phyloP scores from a whole-genome alignment of 2,329 filamentous ascomycete species.

The Pyricularia sp. region DNA sequence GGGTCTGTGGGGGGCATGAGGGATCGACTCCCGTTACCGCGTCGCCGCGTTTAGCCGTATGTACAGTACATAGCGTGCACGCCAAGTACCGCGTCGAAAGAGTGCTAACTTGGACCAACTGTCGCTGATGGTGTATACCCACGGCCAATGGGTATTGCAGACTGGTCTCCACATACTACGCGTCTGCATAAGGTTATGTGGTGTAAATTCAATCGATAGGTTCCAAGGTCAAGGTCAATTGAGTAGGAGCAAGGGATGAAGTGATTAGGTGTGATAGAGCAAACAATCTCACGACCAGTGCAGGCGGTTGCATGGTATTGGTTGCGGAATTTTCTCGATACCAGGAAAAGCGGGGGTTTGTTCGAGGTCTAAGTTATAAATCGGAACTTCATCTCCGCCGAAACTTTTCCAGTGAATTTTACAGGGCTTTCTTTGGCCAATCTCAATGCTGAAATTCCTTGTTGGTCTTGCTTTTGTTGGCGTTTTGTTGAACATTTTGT shows the following conservation, averaged over 20 bases:
- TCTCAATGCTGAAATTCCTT: background rate
- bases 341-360: background rate
- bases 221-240: background rate
- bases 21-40: background rate
- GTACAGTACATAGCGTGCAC: background rate
- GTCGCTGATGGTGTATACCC: background rate
- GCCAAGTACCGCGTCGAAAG: background rate
- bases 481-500: background rate
- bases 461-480: background rate
- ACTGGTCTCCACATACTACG: background rate
- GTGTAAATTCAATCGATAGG: background rate
- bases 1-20: background rate
- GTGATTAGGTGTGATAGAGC: background rate
- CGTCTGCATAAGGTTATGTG: background rate
- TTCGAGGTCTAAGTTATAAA: background rate
- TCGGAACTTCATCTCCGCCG: background rate
- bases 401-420: background rate
- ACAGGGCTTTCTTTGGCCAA: background rate
- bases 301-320: background rate
- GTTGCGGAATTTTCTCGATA: background rate
- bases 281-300: background rate
- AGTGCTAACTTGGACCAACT: background rate
- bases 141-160: background rate
- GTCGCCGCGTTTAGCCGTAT: background rate
- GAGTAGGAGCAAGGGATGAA: background rate